Base-by-base conservation (phyloP, 2,329 filamentous ascomycete species). In the Alternaria solani region DNA sequence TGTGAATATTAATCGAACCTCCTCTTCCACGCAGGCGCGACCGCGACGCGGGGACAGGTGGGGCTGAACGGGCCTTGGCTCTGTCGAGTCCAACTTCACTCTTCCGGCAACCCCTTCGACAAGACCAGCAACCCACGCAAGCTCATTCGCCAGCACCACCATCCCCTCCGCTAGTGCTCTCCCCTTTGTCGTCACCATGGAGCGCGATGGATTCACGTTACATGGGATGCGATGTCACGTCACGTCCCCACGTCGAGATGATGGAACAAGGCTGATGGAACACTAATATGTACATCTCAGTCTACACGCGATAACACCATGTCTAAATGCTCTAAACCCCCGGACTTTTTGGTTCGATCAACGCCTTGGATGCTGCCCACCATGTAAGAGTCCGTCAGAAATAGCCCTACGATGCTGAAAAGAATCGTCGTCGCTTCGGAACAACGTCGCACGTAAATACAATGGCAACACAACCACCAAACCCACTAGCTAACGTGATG, bases 11-110 rank as follows among this genome's bases (percentile, higher is more conserved):
- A 55, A 53, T 57, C 61, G 23, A 38, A 43, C 57, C 59, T 11
- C 55, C 63, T 55, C 60, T 36, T 46, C 62, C 47, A n/a, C 23
- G 57, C 51, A 62, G 55, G 58, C 68, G 65, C 67, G 67, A 62
- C 41, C 55, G 61, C 62, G 60, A 59, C 64, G 60, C 60, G 63
- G 48, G 58, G 48, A 53, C 46, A 65, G 48, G 63, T 60, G 53
- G 57, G 57, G 57, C 44, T 59, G 55, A 62, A 20, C 16, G 51
- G 55, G 66, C 52, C 61, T 55, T 63, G 68, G 65, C 51, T 55
- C 53, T 39, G 16, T 65, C 64, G 56, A 59, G 53, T 55, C 57
- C 52, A 61, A 67, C 61, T 54, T 63, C 63, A 62, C 55, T 41
- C 51, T 54, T 57, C 18, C 20, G 46, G 61, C 32, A 56, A 65